Percentiles rank a stretch among this genome's conserved stretches.
phyloP scores from a whole-genome alignment of 139 green algal species.

The Microglena sp. region DNA sequence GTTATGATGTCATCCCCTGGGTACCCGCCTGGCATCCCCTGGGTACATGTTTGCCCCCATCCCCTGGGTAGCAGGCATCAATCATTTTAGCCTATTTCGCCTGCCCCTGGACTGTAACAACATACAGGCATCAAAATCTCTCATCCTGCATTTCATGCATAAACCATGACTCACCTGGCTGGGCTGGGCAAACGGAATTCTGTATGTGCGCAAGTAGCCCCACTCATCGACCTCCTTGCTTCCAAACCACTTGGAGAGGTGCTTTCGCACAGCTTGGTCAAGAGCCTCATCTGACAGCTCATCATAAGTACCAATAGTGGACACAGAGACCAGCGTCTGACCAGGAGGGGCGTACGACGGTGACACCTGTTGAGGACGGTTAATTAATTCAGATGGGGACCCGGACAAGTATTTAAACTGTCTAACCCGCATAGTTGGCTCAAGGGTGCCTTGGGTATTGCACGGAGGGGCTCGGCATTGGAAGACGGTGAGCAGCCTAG shows the following conservation, averaged over 20 bases:
- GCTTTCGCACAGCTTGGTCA: conserved; percentile 39
- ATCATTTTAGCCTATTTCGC: not conserved
- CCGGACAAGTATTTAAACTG: too few species aligned
- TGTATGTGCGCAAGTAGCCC: conserved; percentile 78
- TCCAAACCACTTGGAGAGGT: conserved; percentile 84
- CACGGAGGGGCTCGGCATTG: too few species aligned
- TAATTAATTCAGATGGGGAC: too few species aligned
- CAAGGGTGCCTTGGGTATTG: too few species aligned
- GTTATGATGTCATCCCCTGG: too few species aligned
- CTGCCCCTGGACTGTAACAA: not conserved
- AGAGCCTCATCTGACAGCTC: conserved; percentile 70
- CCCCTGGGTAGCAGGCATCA: not conserved
- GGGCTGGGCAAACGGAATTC: conserved; percentile 91
- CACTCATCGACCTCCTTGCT: conserved; percentile 49
- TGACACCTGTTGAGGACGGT: too few species aligned
- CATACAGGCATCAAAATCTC: not conserved
- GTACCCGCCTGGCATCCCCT: not conserved
- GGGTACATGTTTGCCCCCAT: not conserved
- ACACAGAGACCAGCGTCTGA: conserved; percentile 81
- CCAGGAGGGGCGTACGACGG: conserved; percentile 79
- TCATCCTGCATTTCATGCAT: not conserved
- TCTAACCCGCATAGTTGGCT: too few species aligned
- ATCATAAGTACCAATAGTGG: conserved; percentile 60
- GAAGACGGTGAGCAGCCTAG: too few species aligned
- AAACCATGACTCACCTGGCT: conserved; percentile 44